These are phyloP conservation scores for Echeveria elegans DNA, from an alignment of 164 flowering plant species.

Conservation along the genomic window DNA sequence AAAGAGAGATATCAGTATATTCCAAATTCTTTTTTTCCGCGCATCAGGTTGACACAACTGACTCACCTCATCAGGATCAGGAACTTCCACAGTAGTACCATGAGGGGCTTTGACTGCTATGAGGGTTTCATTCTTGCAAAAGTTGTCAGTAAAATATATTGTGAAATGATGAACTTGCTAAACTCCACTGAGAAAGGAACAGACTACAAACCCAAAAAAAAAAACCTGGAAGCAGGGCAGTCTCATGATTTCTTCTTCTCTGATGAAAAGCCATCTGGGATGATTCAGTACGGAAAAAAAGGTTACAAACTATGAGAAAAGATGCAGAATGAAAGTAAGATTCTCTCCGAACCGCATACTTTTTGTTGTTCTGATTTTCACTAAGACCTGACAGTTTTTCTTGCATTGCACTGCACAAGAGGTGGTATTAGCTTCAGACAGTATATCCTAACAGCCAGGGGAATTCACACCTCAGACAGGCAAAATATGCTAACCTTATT, in stretches of 20 bases:
- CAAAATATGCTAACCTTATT: background rate
- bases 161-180: background rate
- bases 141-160: background rate
- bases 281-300: background rate
- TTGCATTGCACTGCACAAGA: constrained; percentile 72
- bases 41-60: background rate
- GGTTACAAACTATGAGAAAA: background rate
- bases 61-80: constrained; percentile 83
- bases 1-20: background rate
- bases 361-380: constrained; percentile 78
- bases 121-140: constrained; percentile 62
- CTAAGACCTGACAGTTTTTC: constrained; percentile 74
- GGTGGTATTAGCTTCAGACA: background rate
- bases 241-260: constrained; percentile 84
- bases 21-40: background rate
- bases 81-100: constrained; percentile 72
- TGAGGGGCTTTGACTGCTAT: constrained; percentile 80
- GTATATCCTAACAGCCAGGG: background rate
- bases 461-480: background rate
- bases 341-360: constrained; percentile 23
- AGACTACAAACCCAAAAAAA: background rate
- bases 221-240: constrained; percentile 88
- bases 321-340: background rate
- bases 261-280: constrained; percentile 84
- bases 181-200: background rate